These are phyloP conservation scores for Rostrohypoxylon terebratum DNA, from an alignment of 495 filamentous ascomycete genomes.

Conservation along the genomic window DNA sequence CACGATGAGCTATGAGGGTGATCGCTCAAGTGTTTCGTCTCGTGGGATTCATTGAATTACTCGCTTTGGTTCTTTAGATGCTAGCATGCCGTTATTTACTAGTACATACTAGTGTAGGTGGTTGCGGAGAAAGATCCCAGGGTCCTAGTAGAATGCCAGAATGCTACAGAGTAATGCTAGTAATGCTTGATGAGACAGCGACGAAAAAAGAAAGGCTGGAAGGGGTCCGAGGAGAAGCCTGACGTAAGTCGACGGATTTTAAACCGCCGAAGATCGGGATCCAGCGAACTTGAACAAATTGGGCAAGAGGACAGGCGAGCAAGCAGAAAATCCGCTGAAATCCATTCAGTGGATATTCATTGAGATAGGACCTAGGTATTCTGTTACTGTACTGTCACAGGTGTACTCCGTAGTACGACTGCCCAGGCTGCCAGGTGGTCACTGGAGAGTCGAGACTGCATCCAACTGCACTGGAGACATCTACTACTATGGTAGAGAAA, in stretches of 20 bases:
- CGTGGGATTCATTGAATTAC: constrained; percentile 3
- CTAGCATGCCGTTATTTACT: constrained; percentile 19
- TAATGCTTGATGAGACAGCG: constrained; percentile 33
- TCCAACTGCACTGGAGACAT: no score
- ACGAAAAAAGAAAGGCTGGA: constrained; percentile 28
- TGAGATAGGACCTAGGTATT: no score
- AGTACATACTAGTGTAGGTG: no score
- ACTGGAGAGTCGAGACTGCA: no score
- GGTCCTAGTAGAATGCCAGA: neutral
- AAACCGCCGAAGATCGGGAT: constrained; percentile 43
- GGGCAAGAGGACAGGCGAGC: constrained; percentile 45
- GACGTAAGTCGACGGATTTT: constrained; percentile 41
- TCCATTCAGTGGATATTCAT: no score
- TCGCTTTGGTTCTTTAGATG: neutral
- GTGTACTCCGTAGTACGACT: constrained; percentile 13
- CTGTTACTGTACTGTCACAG: constrained; percentile 18
- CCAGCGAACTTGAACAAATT: constrained; percentile 39
- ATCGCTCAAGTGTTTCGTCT: constrained; percentile 32
- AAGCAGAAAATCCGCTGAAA: constrained; percentile 3
- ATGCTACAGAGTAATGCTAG: constrained; percentile 15
- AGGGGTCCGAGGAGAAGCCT: constrained; percentile 40
- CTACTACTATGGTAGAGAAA: no score
- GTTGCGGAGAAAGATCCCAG: constrained; percentile 32
- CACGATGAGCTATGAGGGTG: constrained; percentile 18
- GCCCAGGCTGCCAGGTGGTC: no score